Evolutionary conservation across 495 filamentous ascomycete genomes (phyloP).

Genomic region (Penicillium cosmopolitanum): DNA sequence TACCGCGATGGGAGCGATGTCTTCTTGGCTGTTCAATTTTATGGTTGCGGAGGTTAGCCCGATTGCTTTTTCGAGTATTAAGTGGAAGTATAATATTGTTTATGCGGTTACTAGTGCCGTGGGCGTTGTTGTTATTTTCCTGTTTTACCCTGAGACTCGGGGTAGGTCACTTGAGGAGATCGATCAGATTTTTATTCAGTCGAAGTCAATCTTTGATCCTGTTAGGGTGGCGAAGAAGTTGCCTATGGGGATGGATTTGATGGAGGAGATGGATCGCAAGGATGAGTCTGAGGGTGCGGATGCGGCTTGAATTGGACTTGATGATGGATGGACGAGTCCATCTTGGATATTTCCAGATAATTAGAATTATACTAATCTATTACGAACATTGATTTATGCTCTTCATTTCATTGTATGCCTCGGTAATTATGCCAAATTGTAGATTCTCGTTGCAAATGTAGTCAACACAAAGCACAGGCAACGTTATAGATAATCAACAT

Average conservation of each 20-base stretch:
- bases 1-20: constrained; percentile 60
- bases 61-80: constrained; percentile 52
- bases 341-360: neutral
- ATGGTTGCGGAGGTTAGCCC: constrained; percentile 64
- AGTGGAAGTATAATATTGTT: constrained; percentile 30
- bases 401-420: no score
- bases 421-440: no score
- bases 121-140: constrained; percentile 49
- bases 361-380: neutral
- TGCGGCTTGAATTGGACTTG: neutral
- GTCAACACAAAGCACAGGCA: no score
- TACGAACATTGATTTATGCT: neutral
- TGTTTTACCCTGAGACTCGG: constrained; percentile 60
- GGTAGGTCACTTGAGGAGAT: constrained; percentile 46
- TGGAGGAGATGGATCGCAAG: constrained; percentile 2
- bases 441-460: no score
- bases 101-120: constrained; percentile 46
- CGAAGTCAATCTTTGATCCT: constrained; percentile 22
- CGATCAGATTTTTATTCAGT: constrained; percentile 64
- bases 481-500: no score
- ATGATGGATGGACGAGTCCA: no score
- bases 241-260: constrained; percentile 14
- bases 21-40: constrained; percentile 33
- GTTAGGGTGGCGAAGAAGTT: constrained; percentile 18
- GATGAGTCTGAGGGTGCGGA: neutral